phyloP scores from a whole-genome alignment of 345 rosid species.

The Bruguiera gymnorhiza region DNA sequence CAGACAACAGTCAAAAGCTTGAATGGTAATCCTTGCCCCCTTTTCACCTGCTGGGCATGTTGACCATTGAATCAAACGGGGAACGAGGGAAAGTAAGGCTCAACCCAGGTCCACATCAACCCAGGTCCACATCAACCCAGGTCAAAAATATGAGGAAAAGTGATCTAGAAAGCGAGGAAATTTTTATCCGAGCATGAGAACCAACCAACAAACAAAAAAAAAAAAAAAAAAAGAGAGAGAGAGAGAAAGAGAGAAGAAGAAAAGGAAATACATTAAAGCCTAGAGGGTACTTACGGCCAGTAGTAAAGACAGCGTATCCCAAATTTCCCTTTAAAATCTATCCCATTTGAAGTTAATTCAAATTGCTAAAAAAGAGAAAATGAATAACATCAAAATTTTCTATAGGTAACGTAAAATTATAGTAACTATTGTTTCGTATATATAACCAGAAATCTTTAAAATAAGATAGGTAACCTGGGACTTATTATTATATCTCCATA shows the following conservation, averaged over 20 bases:
- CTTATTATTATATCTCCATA: too few relatives aligned
- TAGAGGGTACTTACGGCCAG: background rate
- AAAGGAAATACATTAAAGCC: background rate
- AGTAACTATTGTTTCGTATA: too few relatives aligned
- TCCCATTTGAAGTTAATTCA: background rate
- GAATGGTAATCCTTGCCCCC: conserved; percentile 3
- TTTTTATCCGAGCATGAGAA: conserved; percentile 4
- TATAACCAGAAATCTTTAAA: too few relatives aligned
- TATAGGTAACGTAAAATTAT: too few relatives aligned
- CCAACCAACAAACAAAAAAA: background rate
- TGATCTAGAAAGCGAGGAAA: background rate
- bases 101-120: too few relatives aligned
- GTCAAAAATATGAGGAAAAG: conserved; percentile 21
- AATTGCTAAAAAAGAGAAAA: too few relatives aligned
- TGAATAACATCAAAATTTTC: too few relatives aligned
- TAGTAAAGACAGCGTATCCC: background rate
- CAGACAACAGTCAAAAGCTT: background rate
- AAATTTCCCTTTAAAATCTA: too few relatives aligned
- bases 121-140: conserved; percentile 7
- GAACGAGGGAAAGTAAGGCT: too few relatives aligned
- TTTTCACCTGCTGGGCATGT: conserved; percentile 4
- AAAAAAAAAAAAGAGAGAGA: background rate
- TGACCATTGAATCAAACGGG: conserved; percentile 35
- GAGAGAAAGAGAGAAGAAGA: too few relatives aligned
- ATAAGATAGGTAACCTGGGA: too few relatives aligned